These are phyloP conservation scores for Curvularia sp. DNA, from an alignment of 2,329 filamentous ascomycete species.

Conservation along the genomic window DNA sequence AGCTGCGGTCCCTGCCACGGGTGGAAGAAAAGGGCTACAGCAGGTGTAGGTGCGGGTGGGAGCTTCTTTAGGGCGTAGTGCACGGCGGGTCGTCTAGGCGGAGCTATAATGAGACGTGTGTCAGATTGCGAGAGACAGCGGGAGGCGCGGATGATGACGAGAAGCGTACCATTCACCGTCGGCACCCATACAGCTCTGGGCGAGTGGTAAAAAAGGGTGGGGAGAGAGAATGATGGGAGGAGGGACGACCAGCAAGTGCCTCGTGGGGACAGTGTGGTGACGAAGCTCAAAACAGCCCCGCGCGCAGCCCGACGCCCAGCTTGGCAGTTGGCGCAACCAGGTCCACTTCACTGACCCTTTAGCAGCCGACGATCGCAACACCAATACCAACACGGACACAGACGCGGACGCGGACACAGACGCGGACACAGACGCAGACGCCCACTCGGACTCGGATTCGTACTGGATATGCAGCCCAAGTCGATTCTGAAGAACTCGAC, in stretches of 20 bases:
- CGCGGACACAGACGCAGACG: too few relatives aligned
- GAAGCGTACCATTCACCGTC: slow-evolving; percentile 15
- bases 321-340: slow-evolving; percentile 16
- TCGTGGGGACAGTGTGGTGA: slow-evolving; percentile 24
- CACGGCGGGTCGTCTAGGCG: slow-evolving; percentile 23
- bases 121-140: slow-evolving; percentile 25
- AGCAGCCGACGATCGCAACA: slow-evolving; percentile 15
- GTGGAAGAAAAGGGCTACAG: slow-evolving; percentile 8
- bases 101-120: slow-evolving; percentile 24
- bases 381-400: slow-evolving; percentile 10
- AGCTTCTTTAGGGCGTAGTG: slow-evolving; percentile 12
- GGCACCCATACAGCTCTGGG: slow-evolving; percentile 21
- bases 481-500: slow-evolving; percentile 53
- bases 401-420: too few relatives aligned
- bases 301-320: slow-evolving; percentile 21
- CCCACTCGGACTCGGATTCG: background rate
- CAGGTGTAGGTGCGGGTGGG: slow-evolving; percentile 1
- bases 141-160: slow-evolving; percentile 14
- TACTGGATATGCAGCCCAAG: slow-evolving; percentile 49
- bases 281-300: slow-evolving; percentile 31
- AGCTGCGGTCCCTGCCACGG: slow-evolving; percentile 23
- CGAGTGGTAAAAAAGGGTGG: slow-evolving; percentile 16
- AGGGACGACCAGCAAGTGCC: slow-evolving; percentile 21
- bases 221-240: slow-evolving; percentile 16
- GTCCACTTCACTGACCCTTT: slow-evolving; percentile 15